These are phyloP conservation scores for Picochlorum sp. DNA, from an alignment of 139 green algal species.

Conservation along the genomic window DNA sequence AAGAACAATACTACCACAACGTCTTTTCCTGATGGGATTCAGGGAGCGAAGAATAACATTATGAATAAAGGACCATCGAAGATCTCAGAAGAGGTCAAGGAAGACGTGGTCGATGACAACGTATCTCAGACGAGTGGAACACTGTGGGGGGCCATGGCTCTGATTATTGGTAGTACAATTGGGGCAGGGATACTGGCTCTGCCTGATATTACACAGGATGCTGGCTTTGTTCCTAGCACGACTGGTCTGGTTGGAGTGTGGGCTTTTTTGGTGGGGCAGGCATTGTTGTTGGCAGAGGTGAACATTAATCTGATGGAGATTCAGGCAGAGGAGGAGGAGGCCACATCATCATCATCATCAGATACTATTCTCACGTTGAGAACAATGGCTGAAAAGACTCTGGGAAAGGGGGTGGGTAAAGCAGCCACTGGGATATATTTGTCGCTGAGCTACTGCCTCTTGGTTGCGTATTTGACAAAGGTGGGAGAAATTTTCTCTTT, in stretches of 20 bases:
- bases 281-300: constrained; percentile 63
- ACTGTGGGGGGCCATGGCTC: constrained; percentile 39
- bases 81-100: background rate
- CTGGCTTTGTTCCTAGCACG: constrained; percentile 43
- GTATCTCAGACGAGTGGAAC: background rate
- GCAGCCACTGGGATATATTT: constrained; percentile 42
- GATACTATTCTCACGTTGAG: constrained; percentile 39
- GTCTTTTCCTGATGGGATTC: too few relatives aligned
- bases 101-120: background rate
- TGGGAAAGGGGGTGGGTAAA: constrained; percentile 30
- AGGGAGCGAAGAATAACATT: too few relatives aligned
- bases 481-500: constrained; percentile 30
- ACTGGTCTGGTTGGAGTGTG: constrained; percentile 31
- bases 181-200: constrained; percentile 62
- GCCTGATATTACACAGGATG: constrained; percentile 28
- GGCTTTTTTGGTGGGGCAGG: constrained; percentile 44
- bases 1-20: too few relatives aligned
- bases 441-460: constrained; percentile 45
- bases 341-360: background rate
- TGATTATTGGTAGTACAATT: constrained; percentile 57
- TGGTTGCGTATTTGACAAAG: constrained; percentile 63
- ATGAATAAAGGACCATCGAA: background rate
- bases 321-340: background rate
- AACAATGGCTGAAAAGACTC: constrained; percentile 48
- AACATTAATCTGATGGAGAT: constrained; percentile 31